Evolutionary conservation across 208 protist species (phyloP).

Genomic region (Acanthamoeba castellanii): DNA sequence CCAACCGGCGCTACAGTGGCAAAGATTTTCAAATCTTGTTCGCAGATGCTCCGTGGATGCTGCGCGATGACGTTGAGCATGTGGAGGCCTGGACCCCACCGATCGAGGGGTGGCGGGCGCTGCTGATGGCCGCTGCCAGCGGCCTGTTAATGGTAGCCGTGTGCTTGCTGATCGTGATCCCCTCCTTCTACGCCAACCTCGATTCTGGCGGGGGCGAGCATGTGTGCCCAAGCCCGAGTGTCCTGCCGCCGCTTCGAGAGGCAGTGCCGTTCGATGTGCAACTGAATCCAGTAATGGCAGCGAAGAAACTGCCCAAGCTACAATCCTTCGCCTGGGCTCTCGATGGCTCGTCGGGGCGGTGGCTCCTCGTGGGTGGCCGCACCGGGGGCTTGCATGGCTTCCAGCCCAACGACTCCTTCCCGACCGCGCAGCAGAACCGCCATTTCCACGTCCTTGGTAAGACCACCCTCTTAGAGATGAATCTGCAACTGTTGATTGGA

Average conservation of each 20-base stretch:
- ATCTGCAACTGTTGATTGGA: background rate
- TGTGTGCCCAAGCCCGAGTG: background rate
- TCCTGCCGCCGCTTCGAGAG: background rate
- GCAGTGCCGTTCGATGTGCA: constrained; percentile 4
- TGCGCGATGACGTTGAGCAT: background rate
- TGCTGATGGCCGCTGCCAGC: background rate
- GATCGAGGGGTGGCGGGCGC: background rate
- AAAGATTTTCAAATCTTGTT: no score
- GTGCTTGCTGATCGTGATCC: background rate
- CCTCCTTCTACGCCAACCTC: background rate
- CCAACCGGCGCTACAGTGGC: background rate
- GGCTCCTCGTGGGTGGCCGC: constrained; percentile 13
- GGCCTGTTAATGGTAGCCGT: background rate
- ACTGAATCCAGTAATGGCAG: background rate
- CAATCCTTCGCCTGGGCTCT: background rate
- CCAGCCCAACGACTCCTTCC: background rate
- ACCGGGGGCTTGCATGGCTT: constrained; percentile 23
- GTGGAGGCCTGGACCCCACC: background rate
- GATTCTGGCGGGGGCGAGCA: background rate
- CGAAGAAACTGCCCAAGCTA: background rate
- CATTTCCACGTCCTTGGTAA: constrained; percentile 6
- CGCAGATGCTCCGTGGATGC: background rate
- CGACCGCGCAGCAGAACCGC: background rate
- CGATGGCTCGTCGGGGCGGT: background rate
- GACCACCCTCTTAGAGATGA: background rate